phyloP scores from a whole-genome alignment of 1,284 basidiomycete species.

The Ustilago tritici region DNA sequence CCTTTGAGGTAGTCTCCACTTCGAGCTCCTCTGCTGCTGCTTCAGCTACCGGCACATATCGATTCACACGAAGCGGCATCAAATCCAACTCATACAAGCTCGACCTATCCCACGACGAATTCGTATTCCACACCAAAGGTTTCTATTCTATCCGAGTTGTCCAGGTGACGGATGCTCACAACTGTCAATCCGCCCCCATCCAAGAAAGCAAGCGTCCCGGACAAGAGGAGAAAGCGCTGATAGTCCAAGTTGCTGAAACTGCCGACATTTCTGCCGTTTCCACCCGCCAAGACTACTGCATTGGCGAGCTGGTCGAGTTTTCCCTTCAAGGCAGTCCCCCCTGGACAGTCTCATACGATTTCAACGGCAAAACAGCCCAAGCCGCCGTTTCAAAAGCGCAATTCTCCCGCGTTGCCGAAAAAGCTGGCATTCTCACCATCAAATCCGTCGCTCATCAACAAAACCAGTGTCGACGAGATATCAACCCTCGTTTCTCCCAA shows the following conservation, averaged over 20 bases:
- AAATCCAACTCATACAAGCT: constrained; percentile 82
- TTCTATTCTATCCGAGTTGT: constrained; percentile 74
- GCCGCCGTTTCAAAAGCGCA: constrained; percentile 82
- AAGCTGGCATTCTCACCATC: constrained; percentile 83
- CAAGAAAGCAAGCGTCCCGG: constrained; percentile 12
- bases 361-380: constrained; percentile 80
- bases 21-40: constrained; percentile 71
- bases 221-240: constrained; percentile 24
- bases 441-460: constrained; percentile 84
- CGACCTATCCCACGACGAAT: constrained; percentile 80
- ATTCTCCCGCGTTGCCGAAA: constrained; percentile 84
- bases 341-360: constrained; percentile 90
- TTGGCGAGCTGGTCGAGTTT: constrained; percentile 90
- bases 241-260: constrained; percentile 86
- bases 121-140: constrained; percentile 80
- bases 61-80: constrained; percentile 74
- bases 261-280: constrained; percentile 89
- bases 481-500: constrained; percentile 27
- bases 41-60: constrained; percentile 66
- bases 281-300: constrained; percentile 83
- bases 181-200: constrained; percentile 39
- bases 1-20: constrained; percentile 75
- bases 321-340: constrained; percentile 94
- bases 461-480: constrained; percentile 72
- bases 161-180: constrained; percentile 57